Percentiles rank a stretch among this genome's conserved stretches.
Evolutionary conservation across 345 rosid genomes (phyloP).

Genomic region (Corchorus olitorius): DNA sequence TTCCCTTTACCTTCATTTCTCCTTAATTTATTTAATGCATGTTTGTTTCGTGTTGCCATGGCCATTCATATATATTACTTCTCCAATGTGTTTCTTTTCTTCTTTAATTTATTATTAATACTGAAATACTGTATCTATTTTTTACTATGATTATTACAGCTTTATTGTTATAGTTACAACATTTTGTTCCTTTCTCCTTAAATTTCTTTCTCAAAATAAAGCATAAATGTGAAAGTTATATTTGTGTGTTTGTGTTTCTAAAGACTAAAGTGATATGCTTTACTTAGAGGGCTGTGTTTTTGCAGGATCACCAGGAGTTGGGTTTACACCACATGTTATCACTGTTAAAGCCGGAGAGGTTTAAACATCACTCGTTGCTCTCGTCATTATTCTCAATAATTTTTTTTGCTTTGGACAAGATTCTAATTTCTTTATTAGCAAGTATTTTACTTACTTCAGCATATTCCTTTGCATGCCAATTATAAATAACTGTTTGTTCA

Average conservation of each 20-base stretch:
- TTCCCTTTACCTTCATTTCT: neutral
- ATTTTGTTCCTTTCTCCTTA: neutral
- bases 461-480: slow-evolving; percentile 1
- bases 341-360: slow-evolving; percentile 79
- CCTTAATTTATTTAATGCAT: slow-evolving; percentile 14
- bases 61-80: neutral
- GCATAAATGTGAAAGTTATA: neutral
- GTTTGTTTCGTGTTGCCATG: too few species aligned
- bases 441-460: too few species aligned
- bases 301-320: slow-evolving; percentile 57
- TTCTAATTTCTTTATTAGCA: neutral
- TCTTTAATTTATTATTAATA: neutral
- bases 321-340: slow-evolving; percentile 64
- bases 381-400: too few species aligned
- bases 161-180: slow-evolving; percentile 1
- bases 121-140: neutral
- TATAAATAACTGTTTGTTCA: neutral
- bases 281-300: slow-evolving; percentile 12
- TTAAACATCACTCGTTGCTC: slow-evolving; percentile 1
- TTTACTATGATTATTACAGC: neutral
- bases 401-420: too few species aligned
- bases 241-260: neutral
- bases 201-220: neutral
- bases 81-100: neutral
- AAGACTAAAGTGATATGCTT: neutral